A percentile compares a stretch with the other conserved stretches of the same genome.
Conservation (phyloP, 192 early-diverging fungal genomes). For the Radiomyces spectabilis region DNA sequence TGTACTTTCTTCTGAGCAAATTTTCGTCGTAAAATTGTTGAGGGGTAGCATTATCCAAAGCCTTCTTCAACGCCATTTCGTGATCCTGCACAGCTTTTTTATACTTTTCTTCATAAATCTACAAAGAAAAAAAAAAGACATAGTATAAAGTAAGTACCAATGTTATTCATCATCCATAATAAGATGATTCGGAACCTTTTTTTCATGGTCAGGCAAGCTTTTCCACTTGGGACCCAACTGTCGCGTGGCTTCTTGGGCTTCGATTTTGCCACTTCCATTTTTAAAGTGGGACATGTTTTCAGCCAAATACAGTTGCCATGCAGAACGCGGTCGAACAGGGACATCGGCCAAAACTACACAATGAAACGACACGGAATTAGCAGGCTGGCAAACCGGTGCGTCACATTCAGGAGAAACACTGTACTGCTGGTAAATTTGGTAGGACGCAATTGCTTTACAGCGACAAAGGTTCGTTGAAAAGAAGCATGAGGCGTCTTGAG, state of each 20-base stretch:
- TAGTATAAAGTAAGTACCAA: too few species aligned
- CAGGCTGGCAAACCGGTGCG: too few species aligned
- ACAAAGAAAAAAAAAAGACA: neutral
- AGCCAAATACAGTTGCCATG: slow-evolving; percentile 22
- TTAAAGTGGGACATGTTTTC: slow-evolving; percentile 2
- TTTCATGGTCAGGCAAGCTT: slow-evolving; percentile 7
- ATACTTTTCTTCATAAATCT: slow-evolving; percentile 8
- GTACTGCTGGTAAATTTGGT: slow-evolving; percentile 21
- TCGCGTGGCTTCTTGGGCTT: neutral
- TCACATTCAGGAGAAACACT: neutral
- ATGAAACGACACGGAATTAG: neutral
- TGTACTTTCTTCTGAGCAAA: slow-evolving; percentile 12
- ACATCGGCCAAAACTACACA: slow-evolving; percentile 12
- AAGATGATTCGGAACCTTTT: slow-evolving; percentile 4
- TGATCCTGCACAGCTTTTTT: neutral
- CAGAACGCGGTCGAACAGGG: slow-evolving; percentile 15
- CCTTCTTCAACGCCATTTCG: neutral
- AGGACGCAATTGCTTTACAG: too few species aligned
- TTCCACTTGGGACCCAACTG: slow-evolving; percentile 11
- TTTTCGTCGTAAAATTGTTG: slow-evolving; percentile 21
- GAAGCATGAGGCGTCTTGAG: too few species aligned
- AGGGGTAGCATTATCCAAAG: slow-evolving; percentile 13
- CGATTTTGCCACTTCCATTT: neutral
- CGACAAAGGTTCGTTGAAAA: too few species aligned
- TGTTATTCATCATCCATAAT: neutral